A percentile compares a stretch with the other conserved stretches of the same genome.
Evolutionary conservation across 2,329 filamentous ascomycete species (phyloP).

Genomic region (Grosmannia serpens): DNA sequence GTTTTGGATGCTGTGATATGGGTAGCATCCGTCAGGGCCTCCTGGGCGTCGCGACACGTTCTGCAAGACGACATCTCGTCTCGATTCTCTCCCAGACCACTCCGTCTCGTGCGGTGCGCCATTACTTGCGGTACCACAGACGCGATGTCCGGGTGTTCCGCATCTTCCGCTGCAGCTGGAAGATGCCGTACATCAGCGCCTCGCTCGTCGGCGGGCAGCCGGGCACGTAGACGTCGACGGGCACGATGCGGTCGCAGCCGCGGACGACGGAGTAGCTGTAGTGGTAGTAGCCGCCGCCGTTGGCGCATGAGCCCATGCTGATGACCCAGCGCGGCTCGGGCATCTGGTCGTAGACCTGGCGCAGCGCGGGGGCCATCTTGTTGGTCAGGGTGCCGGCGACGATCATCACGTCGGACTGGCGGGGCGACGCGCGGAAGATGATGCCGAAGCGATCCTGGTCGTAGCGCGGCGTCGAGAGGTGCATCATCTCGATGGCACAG

Average conservation of each 20-base stretch:
- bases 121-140: slow-evolving; percentile 40
- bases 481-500: slow-evolving; percentile 91
- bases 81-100: not conserved
- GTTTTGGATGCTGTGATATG: not conserved
- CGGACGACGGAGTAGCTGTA: slow-evolving; percentile 58
- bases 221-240: slow-evolving; percentile 58
- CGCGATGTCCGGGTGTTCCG: slow-evolving; percentile 33
- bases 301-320: slow-evolving; percentile 60
- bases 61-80: not conserved
- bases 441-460: slow-evolving; percentile 82
- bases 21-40: not conserved
- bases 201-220: slow-evolving; percentile 44
- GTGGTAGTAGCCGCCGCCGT: slow-evolving; percentile 64
- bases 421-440: slow-evolving; percentile 79
- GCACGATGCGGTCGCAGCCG: slow-evolving; percentile 54
- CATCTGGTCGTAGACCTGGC: slow-evolving; percentile 94
- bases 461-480: slow-evolving; percentile 76
- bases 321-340: slow-evolving; percentile 77
- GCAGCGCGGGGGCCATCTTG: slow-evolving; percentile 87
- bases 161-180: slow-evolving; percentile 62
- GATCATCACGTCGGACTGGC: slow-evolving; percentile 88
- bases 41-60: not conserved
- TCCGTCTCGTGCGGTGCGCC: not conserved
- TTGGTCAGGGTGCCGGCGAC: slow-evolving; percentile 88
- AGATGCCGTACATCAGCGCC: slow-evolving; percentile 43